A percentile compares a stretch with the other conserved stretches of the same genome.
Evolutionary conservation across 1,284 basidiomycete genomes (phyloP).

Genomic region (Leucoagaricus sp.): DNA sequence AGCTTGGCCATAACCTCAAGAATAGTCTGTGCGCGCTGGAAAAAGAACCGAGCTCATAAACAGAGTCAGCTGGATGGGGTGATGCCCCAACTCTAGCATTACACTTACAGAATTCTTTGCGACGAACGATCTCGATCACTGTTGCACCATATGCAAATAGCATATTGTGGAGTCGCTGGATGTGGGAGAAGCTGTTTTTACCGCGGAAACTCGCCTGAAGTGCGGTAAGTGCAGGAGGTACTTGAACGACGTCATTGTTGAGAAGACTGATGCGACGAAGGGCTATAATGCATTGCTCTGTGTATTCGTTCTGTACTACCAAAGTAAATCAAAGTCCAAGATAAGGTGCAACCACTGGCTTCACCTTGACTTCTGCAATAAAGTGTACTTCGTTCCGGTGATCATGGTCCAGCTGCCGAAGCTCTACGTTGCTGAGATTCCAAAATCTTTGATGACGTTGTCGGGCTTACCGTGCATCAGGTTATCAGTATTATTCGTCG

Average conservation of each 20-base stretch:
- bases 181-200: constrained; percentile 88
- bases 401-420: constrained; percentile 60
- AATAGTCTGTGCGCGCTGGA: constrained; percentile 75
- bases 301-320: constrained; percentile 69
- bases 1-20: constrained; percentile 83
- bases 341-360: constrained; percentile 10
- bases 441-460: not conserved
- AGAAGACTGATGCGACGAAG: constrained; percentile 73
- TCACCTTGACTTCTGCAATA: constrained; percentile 63
- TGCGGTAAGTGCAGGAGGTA: constrained; percentile 61
- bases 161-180: constrained; percentile 87
- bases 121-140: constrained; percentile 86
- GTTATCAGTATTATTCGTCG: constrained; percentile 50
- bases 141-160: constrained; percentile 93
- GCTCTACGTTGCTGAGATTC: constrained; percentile 41
- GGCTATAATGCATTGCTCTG: constrained; percentile 64
- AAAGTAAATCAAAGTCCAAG: constrained; percentile 21
- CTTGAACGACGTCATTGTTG: constrained; percentile 74
- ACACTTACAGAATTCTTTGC: constrained; percentile 83
- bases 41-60: constrained; percentile 68
- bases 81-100: not conserved
- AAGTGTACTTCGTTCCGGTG: constrained; percentile 61
- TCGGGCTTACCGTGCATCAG: constrained; percentile 52
- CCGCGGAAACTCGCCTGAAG: constrained; percentile 71
- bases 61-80: constrained; percentile 4